Base-by-base conservation (phyloP, 164 flowering plant genomes). In the Stephania japonica region DNA sequence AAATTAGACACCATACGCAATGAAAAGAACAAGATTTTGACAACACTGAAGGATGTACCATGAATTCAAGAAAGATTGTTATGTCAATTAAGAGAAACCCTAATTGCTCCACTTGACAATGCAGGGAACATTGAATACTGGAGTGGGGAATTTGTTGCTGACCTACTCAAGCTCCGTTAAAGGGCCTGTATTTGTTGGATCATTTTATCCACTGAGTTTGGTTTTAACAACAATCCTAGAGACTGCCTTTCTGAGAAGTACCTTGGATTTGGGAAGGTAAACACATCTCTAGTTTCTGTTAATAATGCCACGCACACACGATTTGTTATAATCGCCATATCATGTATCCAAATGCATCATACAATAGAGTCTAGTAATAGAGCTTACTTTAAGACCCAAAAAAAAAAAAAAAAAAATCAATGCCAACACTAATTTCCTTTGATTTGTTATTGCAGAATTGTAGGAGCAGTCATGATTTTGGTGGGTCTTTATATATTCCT, bases 181-280 rank as follows among this genome's bases (percentile, higher is more conserved):
- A 21, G 73, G 73, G 43, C 78, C 78, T n/a, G 78, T 75, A 24
- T 70, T 75, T 70, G 78, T 75, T 47, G 73, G 73, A 38, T 70
- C 78, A 18, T 75, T 75, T 50, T 42, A 64, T 62, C 78, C 78
- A 27, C 19, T 75, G 42, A 70, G 78, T 12, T 47, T 47, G 13
- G 16, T 47, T 11, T 47, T 47, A 12, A 47, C 53, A 47, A 47
- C 53, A 47, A 47, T 47, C 11, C 16, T 47, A 47, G 53, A 47
- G 53, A 47, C 16, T 47, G 53, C 11, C 53, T 47, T 47, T 47
- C 12, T 47, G 53, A 16, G 53, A 47, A 47, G 53, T 14, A 9
- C 16, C 53, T 47, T 47, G 53, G 53, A 47, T 47, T 12, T 47
- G 12, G 53, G 53, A 47, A 47, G 53, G 53, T 47, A 47, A 7